phyloP scores from a whole-genome alignment of 768 basidiomycete genomes.

The Clitopilus hobsonii region DNA sequence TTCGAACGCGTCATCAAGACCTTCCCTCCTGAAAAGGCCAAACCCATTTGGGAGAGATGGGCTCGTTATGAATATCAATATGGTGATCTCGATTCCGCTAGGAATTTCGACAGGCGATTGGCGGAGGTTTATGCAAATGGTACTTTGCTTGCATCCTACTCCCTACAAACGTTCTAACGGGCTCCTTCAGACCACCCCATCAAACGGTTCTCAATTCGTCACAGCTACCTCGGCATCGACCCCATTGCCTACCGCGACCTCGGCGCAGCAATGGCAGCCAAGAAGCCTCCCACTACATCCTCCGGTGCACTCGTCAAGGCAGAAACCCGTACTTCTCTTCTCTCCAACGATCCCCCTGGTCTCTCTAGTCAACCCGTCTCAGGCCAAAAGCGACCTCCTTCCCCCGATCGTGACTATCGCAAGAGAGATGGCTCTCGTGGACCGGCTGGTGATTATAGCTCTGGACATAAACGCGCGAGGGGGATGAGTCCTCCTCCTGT shows the following conservation, averaged over 20 bases:
- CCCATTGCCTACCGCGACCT: conserved; percentile 87
- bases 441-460: conserved; percentile 21
- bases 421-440: conserved; percentile 22
- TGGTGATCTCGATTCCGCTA: conserved; percentile 83
- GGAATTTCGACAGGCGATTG: conserved; percentile 87
- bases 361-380: conserved; percentile 1
- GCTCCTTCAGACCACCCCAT: conserved; percentile 72
- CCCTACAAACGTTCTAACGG: background rate
- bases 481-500: conserved; percentile 17
- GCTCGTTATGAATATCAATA: conserved; percentile 93
- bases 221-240: conserved; percentile 79
- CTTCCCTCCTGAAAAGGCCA: conserved; percentile 73
- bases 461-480: conserved; percentile 30
- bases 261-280: conserved; percentile 62
- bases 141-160: conserved; percentile 25
- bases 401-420: conserved; percentile 26
- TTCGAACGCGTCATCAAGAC: conserved; percentile 86
- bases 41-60: conserved; percentile 95
- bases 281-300: conserved; percentile 11
- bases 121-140: conserved; percentile 84
- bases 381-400: conserved; percentile 28
- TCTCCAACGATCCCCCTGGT: background rate
- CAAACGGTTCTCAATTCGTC: conserved; percentile 86
- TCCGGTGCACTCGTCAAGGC: conserved; percentile 5
- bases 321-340: conserved; percentile 3